Conservation (phyloP, 345 rosid genomes). For the Salix suchowensis region DNA sequence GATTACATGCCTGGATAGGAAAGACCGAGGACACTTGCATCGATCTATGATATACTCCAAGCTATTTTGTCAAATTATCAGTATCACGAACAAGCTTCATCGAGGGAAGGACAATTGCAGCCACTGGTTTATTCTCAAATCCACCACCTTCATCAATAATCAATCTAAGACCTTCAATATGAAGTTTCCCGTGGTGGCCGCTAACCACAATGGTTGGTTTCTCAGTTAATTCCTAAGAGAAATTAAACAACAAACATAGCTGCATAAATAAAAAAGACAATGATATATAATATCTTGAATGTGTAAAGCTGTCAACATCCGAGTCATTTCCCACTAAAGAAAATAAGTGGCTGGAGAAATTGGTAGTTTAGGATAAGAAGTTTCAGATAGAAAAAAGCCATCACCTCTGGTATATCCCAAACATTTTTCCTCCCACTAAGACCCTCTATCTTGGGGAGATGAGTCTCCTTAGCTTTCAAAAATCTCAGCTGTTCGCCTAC, state of each 20-base stretch:
- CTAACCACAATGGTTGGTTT: conserved; percentile 61
- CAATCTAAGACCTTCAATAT: conserved; percentile 68
- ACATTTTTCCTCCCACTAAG: conserved; percentile 64
- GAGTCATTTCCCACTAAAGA: neutral
- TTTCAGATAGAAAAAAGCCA: neutral
- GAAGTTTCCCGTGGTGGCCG: conserved; percentile 81
- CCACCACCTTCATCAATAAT: conserved; percentile 89
- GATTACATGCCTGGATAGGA: neutral
- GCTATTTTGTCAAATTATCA: conserved; percentile 28
- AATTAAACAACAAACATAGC: conserved; percentile 10
- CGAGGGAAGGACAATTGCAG: conserved; percentile 75
- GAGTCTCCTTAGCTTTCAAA: conserved; percentile 59
- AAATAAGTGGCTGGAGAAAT: neutral
- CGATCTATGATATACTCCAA: neutral
- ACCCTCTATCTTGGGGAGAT: conserved; percentile 53
- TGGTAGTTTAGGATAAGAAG: neutral
- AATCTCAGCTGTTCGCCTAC: conserved; percentile 48
- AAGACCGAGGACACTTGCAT: neutral
- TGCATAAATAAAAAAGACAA: conserved; percentile 2
- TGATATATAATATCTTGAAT: neutral
- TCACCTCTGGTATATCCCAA: conserved; percentile 82
- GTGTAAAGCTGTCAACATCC: neutral
- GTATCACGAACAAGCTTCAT: conserved; percentile 62
- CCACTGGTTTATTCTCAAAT: conserved; percentile 54
- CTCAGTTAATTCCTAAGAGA: conserved; percentile 37